Evolutionary conservation across 768 basidiomycete genomes (phyloP).

Genomic region (Kwoniella sp.): DNA sequence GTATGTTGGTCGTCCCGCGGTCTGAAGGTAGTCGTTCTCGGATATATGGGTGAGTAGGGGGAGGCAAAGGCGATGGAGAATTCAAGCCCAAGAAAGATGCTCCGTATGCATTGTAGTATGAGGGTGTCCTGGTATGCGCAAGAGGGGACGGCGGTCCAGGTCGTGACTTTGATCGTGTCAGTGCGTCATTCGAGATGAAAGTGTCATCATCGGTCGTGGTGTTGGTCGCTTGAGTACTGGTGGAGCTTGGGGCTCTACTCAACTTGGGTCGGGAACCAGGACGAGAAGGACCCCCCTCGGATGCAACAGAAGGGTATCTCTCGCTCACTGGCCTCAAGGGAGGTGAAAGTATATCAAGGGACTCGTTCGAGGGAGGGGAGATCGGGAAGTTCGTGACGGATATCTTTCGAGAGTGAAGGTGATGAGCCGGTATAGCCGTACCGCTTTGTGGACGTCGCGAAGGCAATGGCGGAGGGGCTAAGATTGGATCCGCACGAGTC

Average conservation of each 20-base stretch:
- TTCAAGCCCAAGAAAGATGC: constrained; percentile 26
- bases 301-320: neutral
- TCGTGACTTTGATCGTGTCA: constrained; percentile 10
- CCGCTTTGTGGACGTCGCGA: constrained; percentile 28
- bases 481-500: neutral
- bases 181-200: constrained; percentile 21
- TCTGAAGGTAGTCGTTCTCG: constrained; percentile 26
- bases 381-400: constrained; percentile 31
- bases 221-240: constrained; percentile 9
- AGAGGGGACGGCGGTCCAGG: constrained; percentile 19
- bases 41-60: constrained; percentile 45
- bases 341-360: constrained; percentile 11
- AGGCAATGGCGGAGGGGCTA: constrained; percentile 45
- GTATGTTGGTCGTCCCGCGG: constrained; percentile 42
- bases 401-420: constrained; percentile 56
- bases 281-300: constrained; percentile 10
- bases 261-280: constrained; percentile 14
- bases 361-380: constrained; percentile 31
- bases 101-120: constrained; percentile 41
- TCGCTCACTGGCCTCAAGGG: constrained; percentile 4
- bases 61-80: constrained; percentile 17
- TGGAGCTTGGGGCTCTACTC: constrained; percentile 5
- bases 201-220: constrained; percentile 7
- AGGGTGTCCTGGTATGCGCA: constrained; percentile 27
- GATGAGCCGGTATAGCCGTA: constrained; percentile 35